Evolutionary conservation across 108 stramenopile genomes (phyloP), one percentile per base, ranked within the genome.

Genomic region (Skeletonema menzelii): DNA sequence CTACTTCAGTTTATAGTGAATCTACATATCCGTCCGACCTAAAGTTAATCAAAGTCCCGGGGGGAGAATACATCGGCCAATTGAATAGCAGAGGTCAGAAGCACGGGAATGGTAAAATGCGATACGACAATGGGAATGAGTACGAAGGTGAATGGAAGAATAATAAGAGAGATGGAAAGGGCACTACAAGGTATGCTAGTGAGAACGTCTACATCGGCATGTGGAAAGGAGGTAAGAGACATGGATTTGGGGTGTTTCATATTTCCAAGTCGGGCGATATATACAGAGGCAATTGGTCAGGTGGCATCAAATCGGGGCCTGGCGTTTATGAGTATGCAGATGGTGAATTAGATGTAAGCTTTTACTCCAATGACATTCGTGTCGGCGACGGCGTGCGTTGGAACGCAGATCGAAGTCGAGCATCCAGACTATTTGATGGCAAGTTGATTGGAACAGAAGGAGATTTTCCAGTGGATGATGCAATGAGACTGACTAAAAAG

Each of bases 151-250:
- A 73, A 31, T 84, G 76, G 76, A 37, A 37, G 59, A 35, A 65
- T 46, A 70, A 76, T 56, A 81, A 82, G 68, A 63, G 72, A 27
- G 37, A 82, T 35, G 83, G 83, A 12, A 26, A 69, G 35, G 83
- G 83, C 22, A 84, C 58, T 19, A 35, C 61, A 44, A 73, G 40
- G 27, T 77, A 49, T 27, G 49, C 73, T 4, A 75, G 64, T 35
- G 68, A 37, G 10, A 28, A 37, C 17, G 56, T 69, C 11, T 69
- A 69, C 35, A 59, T 37, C 11, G 55, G 55, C 12, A 37, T 56
- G 55, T 69, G 55, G 55, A 59, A 19, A n/a, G 27, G 20, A 15
- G 56, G 68, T 30, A 60, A 68, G n/a, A 22, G 28, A 15, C 59
- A 68, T 68, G 67, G 67, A 0, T 76, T 76, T 44, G 76, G 76